Percentiles rank a stretch among this genome's conserved stretches.
phyloP scores from a whole-genome alignment of 768 basidiomycete genomes.

The Crassisporium funariophilum region DNA sequence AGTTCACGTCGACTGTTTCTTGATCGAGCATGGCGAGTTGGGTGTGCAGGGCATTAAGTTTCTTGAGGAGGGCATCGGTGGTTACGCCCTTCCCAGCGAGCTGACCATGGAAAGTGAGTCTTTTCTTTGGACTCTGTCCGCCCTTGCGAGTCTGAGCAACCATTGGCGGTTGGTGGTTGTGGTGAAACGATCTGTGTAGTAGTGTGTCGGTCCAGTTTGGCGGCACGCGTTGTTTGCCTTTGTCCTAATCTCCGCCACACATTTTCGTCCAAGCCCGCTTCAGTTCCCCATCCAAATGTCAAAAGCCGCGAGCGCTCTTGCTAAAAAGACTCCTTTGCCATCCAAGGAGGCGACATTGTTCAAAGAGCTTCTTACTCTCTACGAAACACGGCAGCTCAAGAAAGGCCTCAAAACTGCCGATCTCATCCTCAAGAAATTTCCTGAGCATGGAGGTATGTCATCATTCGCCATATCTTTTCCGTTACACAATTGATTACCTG shows the following conservation, averaged over 20 bases:
- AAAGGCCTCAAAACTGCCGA: conserved; percentile 91
- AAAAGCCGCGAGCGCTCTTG: conserved; percentile 35
- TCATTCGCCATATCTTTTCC: background rate
- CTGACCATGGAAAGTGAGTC: conserved; percentile 80
- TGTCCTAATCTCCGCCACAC: conserved; percentile 21
- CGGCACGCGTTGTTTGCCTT: conserved; percentile 47
- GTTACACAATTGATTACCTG: conserved; percentile 5
- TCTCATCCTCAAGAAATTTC: conserved; percentile 92
- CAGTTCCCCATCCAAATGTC: conserved; percentile 31
- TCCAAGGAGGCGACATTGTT: conserved; percentile 85
- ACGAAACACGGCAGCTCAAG: conserved; percentile 88
- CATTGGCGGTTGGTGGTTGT: conserved; percentile 42
- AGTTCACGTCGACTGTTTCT: conserved; percentile 75
- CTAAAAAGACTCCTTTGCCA: conserved; percentile 61
- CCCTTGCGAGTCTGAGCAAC: conserved; percentile 73
- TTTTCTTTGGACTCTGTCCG: conserved; percentile 54
- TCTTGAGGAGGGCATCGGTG: conserved; percentile 84
- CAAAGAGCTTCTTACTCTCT: conserved; percentile 82
- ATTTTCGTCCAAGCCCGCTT: conserved; percentile 1
- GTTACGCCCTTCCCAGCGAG: conserved; percentile 74
- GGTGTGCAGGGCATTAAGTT: conserved; percentile 75
- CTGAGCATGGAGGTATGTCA: conserved; percentile 88
- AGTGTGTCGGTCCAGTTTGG: background rate
- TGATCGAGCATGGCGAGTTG: conserved; percentile 87
- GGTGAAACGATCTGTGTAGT: no score